Conservation (phyloP, 1,139 yeast genomes). For the Yamadazyma siamensis region DNA sequence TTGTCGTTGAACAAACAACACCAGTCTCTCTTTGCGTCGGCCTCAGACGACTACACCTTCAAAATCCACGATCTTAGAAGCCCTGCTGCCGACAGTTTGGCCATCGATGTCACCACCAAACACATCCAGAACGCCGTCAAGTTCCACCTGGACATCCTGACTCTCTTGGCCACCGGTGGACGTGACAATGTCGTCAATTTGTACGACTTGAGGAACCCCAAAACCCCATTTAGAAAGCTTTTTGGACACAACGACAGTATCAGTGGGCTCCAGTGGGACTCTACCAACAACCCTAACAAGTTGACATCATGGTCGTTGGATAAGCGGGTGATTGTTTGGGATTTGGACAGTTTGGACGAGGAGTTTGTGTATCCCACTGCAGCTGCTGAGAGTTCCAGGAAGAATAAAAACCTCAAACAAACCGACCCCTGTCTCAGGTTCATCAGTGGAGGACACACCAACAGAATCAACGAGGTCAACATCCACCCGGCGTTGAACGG, state of each 20-base stretch:
- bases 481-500: conserved; percentile 46
- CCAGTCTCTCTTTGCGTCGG: conserved; percentile 60
- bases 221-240: conserved; percentile 45
- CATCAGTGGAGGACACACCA: conserved; percentile 60
- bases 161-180: conserved; percentile 52
- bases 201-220: conserved; percentile 50
- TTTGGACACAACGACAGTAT: conserved; percentile 49
- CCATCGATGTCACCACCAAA: conserved; percentile 39
- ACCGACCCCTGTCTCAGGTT: conserved; percentile 60
- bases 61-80: conserved; percentile 64
- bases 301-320: conserved; percentile 51
- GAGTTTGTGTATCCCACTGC: conserved; percentile 39
- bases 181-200: conserved; percentile 48
- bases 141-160: conserved; percentile 44
- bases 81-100: conserved; percentile 35
- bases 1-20: conserved; percentile 41
- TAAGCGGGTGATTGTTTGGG: conserved; percentile 50
- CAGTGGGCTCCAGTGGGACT: conserved; percentile 39
- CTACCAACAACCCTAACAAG: conserved; percentile 27
- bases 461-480: conserved; percentile 47
- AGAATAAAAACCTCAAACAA: conserved; percentile 23
- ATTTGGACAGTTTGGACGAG: conserved; percentile 42
- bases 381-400: conserved; percentile 17
- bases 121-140: conserved; percentile 49
- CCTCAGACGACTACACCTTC: conserved; percentile 66